These are phyloP conservation scores for Bretschneidera sinensis DNA, from an alignment of 345 rosid genomes.

Conservation along the genomic window DNA sequence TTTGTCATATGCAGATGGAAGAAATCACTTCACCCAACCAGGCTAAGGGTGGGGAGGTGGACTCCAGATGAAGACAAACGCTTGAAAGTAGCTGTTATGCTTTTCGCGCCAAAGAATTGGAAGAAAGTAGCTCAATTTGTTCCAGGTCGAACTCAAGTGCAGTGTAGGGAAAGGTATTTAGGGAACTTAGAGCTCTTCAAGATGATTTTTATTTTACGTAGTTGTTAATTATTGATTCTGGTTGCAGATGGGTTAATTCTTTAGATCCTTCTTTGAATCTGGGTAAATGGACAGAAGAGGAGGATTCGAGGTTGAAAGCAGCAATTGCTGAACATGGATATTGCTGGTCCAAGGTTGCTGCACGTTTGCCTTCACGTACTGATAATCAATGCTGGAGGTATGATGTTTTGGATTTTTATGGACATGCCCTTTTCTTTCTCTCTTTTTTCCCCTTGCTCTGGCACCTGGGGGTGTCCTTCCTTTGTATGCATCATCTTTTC, in stretches of 20 bases:
- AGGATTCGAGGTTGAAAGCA: conserved; percentile 59
- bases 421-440: neutral
- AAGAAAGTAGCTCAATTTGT: conserved; percentile 69
- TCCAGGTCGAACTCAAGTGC: conserved; percentile 71
- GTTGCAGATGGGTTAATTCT: conserved; percentile 70
- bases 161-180: conserved; percentile 79
- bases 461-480: too few relatives aligned
- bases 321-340: conserved; percentile 58
- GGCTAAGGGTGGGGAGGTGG: conserved; percentile 58
- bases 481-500: too few relatives aligned
- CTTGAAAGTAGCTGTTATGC: conserved; percentile 67
- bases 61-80: conserved; percentile 59
- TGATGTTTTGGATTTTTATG: conserved; percentile 4
- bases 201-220: conserved; percentile 11
- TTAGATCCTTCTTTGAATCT: conserved; percentile 67
- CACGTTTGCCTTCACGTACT: conserved; percentile 56
- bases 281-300: conserved; percentile 70
- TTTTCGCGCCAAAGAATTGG: conserved; percentile 87
- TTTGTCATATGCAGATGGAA: conserved; percentile 57
- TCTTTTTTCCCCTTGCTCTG: too few relatives aligned
- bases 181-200: neutral
- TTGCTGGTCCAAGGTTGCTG: conserved; percentile 79
- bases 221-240: conserved; percentile 13
- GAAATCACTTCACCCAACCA: conserved; percentile 62
- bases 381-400: conserved; percentile 86